Evolutionary conservation across 495 filamentous ascomycete species (phyloP).

Genomic region (Talaromyces adpressus): DNA sequence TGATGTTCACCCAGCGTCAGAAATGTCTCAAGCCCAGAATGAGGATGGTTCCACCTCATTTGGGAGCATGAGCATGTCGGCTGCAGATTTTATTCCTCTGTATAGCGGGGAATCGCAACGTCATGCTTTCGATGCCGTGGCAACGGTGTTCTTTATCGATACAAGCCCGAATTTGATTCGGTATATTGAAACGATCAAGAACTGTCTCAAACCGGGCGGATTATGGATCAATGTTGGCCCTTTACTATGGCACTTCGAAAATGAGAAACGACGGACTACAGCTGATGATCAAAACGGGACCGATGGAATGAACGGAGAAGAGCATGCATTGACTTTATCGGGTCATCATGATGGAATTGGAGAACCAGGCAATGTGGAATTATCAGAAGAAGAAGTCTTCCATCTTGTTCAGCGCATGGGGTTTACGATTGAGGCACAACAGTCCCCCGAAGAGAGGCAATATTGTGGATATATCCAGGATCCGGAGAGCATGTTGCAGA

Average conservation of each 20-base stretch:
- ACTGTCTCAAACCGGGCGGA: conserved; percentile 72
- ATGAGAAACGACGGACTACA: conserved; percentile 29
- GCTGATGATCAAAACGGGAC: conserved; percentile 9
- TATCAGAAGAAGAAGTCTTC: conserved; percentile 82
- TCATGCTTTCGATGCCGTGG: conserved; percentile 69
- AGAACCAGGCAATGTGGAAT: conserved; percentile 77
- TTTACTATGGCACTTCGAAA: conserved; percentile 77
- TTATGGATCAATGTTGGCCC: conserved; percentile 87
- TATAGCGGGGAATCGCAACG: conserved; percentile 56
- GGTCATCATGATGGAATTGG: conserved; percentile 45
- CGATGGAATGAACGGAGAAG: conserved; percentile 1
- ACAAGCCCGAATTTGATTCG: conserved; percentile 88
- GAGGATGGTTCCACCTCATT: conserved; percentile 11
- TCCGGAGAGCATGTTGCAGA: conserved; percentile 74
- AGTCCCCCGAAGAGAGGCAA: conserved; percentile 36
- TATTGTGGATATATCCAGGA: conserved; percentile 80
- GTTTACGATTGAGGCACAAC: conserved; percentile 57
- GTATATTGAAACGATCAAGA: conserved; percentile 74
- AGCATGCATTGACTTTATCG: conserved; percentile 11
- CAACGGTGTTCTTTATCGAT: conserved; percentile 92
- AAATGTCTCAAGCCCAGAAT: conserved; percentile 34
- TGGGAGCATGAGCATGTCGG: conserved; percentile 71
- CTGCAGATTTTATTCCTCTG: conserved; percentile 73
- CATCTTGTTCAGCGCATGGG: conserved; percentile 66
- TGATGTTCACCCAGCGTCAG: conserved; percentile 63